Percentiles rank a stretch among this genome's conserved stretches.
phyloP scores from a whole-genome alignment of 257 asterid species.

The Plectranthus barbatus region DNA sequence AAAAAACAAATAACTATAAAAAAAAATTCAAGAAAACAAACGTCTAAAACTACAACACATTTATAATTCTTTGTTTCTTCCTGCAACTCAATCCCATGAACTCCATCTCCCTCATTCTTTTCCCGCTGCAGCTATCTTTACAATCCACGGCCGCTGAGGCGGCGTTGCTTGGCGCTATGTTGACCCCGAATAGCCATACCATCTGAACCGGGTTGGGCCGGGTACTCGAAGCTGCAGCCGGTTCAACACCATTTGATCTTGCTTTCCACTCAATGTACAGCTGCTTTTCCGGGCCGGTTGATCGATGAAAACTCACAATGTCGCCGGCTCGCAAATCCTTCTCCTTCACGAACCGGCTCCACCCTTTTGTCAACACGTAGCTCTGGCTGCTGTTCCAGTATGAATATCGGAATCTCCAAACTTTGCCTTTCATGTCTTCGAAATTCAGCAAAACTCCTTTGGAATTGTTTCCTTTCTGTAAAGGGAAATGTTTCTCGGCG shows the following conservation, averaged over 20 bases:
- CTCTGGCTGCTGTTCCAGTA: no score
- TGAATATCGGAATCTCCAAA: no score
- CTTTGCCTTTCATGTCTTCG: slow-evolving; percentile 46
- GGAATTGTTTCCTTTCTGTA: slow-evolving; percentile 18
- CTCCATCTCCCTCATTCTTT: slow-evolving; percentile 37
- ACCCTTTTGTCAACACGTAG: slow-evolving; percentile 54
- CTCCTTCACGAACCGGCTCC: slow-evolving; percentile 75
- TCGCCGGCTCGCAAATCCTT: slow-evolving; percentile 46
- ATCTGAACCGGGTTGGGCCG: slow-evolving; percentile 19
- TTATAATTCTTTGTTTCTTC: slow-evolving; percentile 43
- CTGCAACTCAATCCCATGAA: slow-evolving; percentile 25
- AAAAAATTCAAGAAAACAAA: neutral
- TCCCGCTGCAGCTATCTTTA: slow-evolving; percentile 17
- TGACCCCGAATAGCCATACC: slow-evolving; percentile 46
- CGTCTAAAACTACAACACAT: slow-evolving; percentile 21
- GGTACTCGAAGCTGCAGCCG: neutral
- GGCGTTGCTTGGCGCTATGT: neutral
- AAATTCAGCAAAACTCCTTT: slow-evolving; percentile 49
- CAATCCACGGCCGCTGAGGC: neutral
- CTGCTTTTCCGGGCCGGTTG: slow-evolving; percentile 36
- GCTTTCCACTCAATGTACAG: slow-evolving; percentile 43
- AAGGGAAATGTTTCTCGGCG: no score
- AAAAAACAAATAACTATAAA: neutral
- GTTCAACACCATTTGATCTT: neutral
- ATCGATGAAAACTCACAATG: slow-evolving; percentile 37